Evolutionary conservation across 768 basidiomycete genomes (phyloP).

Genomic region (Mycena maculata): DNA sequence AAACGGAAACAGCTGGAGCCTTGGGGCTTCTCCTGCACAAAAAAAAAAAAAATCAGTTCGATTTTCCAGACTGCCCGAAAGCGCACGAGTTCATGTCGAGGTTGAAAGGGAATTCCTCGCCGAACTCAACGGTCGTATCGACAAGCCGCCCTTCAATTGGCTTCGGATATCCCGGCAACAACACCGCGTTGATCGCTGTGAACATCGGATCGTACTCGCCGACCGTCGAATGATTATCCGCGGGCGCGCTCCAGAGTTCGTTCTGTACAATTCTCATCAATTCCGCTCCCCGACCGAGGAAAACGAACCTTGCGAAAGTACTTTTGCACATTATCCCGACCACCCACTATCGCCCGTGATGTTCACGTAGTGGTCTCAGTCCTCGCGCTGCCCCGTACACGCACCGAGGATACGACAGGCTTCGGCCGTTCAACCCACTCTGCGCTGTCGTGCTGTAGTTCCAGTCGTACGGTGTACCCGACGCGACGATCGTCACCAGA

Average conservation of each 20-base stretch:
- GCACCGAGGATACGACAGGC: background rate
- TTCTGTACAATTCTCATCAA: slow-evolving; percentile 39
- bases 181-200: slow-evolving; percentile 37
- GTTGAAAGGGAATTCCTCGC: slow-evolving; percentile 29
- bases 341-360: slow-evolving; percentile 36
- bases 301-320: slow-evolving; percentile 32
- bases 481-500: background rate
- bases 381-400: slow-evolving; percentile 32
- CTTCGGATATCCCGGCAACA: slow-evolving; percentile 35
- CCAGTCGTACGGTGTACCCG: background rate
- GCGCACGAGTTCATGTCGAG: slow-evolving; percentile 33
- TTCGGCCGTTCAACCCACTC: background rate
- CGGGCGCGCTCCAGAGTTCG: slow-evolving; percentile 41
- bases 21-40: too few species aligned
- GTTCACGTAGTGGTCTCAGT: slow-evolving; percentile 33
- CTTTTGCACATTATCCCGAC: slow-evolving; percentile 35
- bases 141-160: slow-evolving; percentile 38
- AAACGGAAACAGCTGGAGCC: too few species aligned
- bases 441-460: slow-evolving; percentile 13
- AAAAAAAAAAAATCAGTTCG: too few species aligned
- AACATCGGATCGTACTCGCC: slow-evolving; percentile 39
- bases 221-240: slow-evolving; percentile 42
- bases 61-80: too few species aligned
- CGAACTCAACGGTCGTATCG: slow-evolving; percentile 36
- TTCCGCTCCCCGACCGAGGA: slow-evolving; percentile 6